These are phyloP conservation scores for Citrus medica DNA, from an alignment of 345 rosid species.

Conservation along the genomic window DNA sequence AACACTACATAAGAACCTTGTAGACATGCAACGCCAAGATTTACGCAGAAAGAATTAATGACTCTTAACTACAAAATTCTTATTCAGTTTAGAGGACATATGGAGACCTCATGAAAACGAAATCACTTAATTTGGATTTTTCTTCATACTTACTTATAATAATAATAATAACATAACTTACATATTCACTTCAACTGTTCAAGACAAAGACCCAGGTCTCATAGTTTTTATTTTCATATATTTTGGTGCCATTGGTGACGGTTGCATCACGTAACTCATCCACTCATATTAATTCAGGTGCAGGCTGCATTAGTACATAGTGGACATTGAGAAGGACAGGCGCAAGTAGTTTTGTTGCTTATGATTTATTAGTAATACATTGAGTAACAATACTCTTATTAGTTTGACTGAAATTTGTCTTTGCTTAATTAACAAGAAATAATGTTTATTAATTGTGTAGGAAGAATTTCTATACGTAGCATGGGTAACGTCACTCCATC, in stretches of 20 bases:
- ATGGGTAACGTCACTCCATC: slow-evolving; percentile 32
- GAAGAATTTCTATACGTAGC: slow-evolving; percentile 36
- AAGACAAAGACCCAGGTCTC: slow-evolving; percentile 24
- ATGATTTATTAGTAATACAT: slow-evolving; percentile 17
- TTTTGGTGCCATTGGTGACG: slow-evolving; percentile 30
- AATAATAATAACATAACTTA: background rate
- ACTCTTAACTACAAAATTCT: slow-evolving; percentile 37
- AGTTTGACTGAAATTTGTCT: slow-evolving; percentile 26
- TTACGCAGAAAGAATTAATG: slow-evolving; percentile 17
- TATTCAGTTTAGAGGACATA: slow-evolving; percentile 48
- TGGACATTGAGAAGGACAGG: slow-evolving; percentile 13
- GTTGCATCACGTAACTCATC: slow-evolving; percentile 28
- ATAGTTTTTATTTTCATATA: slow-evolving; percentile 2
- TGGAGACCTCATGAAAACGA: slow-evolving; percentile 44
- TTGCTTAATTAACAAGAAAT: slow-evolving; percentile 24
- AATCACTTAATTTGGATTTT: slow-evolving; percentile 42
- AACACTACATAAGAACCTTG: too few relatives aligned
- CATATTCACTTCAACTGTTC: slow-evolving; percentile 18
- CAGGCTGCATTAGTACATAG: background rate
- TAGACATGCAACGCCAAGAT: background rate
- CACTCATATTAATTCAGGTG: background rate
- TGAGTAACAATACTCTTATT: slow-evolving; percentile 21
- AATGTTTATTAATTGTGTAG: slow-evolving; percentile 4
- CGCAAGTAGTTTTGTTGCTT: slow-evolving; percentile 14
- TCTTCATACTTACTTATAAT: slow-evolving; percentile 36